Evolutionary conservation across 495 filamentous ascomycete genomes (phyloP).

Genomic region (Tuber aestivum): DNA sequence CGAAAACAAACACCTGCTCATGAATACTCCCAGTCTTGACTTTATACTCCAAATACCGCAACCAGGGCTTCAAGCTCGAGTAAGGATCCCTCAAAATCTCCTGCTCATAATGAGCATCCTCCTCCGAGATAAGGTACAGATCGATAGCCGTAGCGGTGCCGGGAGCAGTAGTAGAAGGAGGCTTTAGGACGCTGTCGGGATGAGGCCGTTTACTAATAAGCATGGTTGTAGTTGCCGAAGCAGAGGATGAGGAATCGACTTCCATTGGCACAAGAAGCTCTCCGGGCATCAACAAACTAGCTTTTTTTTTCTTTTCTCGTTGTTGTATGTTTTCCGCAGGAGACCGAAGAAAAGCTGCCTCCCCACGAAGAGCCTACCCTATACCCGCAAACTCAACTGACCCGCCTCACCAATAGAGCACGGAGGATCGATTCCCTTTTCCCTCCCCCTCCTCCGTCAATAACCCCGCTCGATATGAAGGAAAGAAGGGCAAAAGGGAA

Average conservation of each 20-base stretch:
- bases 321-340: neutral
- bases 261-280: constrained; percentile 50
- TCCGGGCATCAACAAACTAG: constrained; percentile 51
- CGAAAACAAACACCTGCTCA: constrained; percentile 91
- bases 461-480: neutral
- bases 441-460: neutral
- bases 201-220: constrained; percentile 50
- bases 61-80: constrained; percentile 82
- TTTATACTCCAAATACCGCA: constrained; percentile 91
- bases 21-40: constrained; percentile 75
- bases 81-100: constrained; percentile 81
- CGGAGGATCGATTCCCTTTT: neutral
- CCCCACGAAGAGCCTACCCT: neutral
- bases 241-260: constrained; percentile 33
- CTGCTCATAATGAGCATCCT: constrained; percentile 92
- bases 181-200: constrained; percentile 49
- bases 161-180: constrained; percentile 47
- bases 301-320: neutral
- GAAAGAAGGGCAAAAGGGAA: neutral
- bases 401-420: neutral
- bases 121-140: constrained; percentile 76
- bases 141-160: constrained; percentile 46
- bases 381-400: neutral
- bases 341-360: neutral
- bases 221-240: constrained; percentile 43